Evolutionary conservation across 2,329 filamentous ascomycete genomes (phyloP).

Genomic region (Aspergillus sp.): DNA sequence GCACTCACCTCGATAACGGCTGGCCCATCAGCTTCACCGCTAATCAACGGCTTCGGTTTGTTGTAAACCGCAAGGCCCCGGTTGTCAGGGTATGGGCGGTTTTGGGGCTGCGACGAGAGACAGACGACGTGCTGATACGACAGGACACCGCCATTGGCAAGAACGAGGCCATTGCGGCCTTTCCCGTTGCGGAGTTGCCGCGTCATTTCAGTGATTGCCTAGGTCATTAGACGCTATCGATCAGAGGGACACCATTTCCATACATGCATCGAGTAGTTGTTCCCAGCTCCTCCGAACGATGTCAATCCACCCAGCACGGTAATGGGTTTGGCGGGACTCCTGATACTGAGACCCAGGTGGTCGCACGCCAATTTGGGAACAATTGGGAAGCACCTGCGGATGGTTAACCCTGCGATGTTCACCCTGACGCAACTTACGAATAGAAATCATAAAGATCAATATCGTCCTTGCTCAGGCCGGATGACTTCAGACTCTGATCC

Average conservation of each 20-base stretch:
- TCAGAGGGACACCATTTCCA: conserved; percentile 7
- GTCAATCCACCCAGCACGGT: conserved; percentile 58
- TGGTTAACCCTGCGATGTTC: not conserved
- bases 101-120: conserved; percentile 41
- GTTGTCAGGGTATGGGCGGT: conserved; percentile 10
- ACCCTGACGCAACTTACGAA: conserved; percentile 34
- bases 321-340: conserved; percentile 41
- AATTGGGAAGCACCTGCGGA: conserved; percentile 56
- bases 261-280: conserved; percentile 63
- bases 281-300: conserved; percentile 60
- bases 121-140: conserved; percentile 57
- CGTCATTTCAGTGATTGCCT: conserved; percentile 48
- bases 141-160: conserved; percentile 58
- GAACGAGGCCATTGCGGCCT: conserved; percentile 45
- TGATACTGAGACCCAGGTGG: conserved; percentile 48
- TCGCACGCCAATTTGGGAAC: conserved; percentile 57
- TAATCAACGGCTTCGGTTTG: conserved; percentile 31
- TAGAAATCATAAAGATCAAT: conserved; percentile 58
- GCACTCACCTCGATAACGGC: conserved; percentile 44
- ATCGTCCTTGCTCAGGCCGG: conserved; percentile 40
- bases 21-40: conserved; percentile 40
- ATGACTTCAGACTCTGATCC: conserved; percentile 43
- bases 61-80: conserved; percentile 30
- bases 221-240: not conserved
- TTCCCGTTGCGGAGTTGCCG: conserved; percentile 42